These are phyloP conservation scores for Podospora didyma DNA, from an alignment of 495 filamentous ascomycete genomes.

Conservation along the genomic window DNA sequence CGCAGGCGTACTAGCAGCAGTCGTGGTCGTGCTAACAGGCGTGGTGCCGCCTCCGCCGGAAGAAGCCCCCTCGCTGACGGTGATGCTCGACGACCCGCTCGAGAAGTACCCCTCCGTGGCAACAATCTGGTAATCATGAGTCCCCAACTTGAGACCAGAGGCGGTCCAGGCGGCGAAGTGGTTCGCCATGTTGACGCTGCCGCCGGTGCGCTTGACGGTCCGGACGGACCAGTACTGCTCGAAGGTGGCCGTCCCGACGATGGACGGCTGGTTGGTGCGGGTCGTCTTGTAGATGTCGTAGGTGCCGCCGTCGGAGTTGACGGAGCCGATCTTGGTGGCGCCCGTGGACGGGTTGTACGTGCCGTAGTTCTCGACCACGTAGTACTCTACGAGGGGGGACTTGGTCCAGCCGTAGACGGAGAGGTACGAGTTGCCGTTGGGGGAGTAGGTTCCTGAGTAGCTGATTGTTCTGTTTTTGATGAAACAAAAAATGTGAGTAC, in stretches of 20 bases:
- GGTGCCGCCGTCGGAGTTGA: slow-evolving; percentile 54
- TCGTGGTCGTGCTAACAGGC: background rate
- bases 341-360: slow-evolving; percentile 52
- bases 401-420: slow-evolving; percentile 58
- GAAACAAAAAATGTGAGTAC: too few species aligned
- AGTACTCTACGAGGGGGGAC: slow-evolving; percentile 58
- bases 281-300: slow-evolving; percentile 62
- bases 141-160: slow-evolving; percentile 48
- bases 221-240: slow-evolving; percentile 59
- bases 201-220: slow-evolving; percentile 43
- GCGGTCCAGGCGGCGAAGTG: slow-evolving; percentile 62
- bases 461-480: slow-evolving; percentile 35
- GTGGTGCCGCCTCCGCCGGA: slow-evolving; percentile 6
- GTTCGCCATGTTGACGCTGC: slow-evolving; percentile 46
- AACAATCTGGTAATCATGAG: slow-evolving; percentile 55
- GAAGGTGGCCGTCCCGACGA: slow-evolving; percentile 53
- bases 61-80: slow-evolving; percentile 26
- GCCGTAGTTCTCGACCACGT: slow-evolving; percentile 55
- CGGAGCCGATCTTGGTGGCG: slow-evolving; percentile 46
- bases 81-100: slow-evolving; percentile 48
- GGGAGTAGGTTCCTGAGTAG: slow-evolving; percentile 43
- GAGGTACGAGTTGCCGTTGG: slow-evolving; percentile 41
- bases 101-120: slow-evolving; percentile 55
- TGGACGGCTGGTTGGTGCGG: slow-evolving; percentile 57
- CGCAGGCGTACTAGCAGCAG: background rate